Percentiles rank a stretch among this genome's conserved stretches.
phyloP scores from a whole-genome alignment of 371 early-diverging fungal genomes.

The Choanephora cucurbitarum region DNA sequence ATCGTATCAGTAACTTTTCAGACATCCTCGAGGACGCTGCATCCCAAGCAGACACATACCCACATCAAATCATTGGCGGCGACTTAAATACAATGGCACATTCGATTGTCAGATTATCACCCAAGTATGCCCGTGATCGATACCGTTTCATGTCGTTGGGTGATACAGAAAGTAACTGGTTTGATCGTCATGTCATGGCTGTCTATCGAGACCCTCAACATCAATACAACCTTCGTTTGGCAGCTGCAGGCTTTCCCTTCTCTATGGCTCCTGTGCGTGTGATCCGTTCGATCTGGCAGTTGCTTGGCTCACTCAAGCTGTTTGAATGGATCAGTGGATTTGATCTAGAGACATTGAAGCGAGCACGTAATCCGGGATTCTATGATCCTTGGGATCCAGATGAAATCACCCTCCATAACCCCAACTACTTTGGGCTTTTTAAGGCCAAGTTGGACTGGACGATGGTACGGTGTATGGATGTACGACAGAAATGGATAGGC shows the following conservation, averaged over 20 bases:
- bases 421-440: slow-evolving; percentile 63
- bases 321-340: slow-evolving; percentile 42
- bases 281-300: slow-evolving; percentile 18
- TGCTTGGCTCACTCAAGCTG: slow-evolving; percentile 13
- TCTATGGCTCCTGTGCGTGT: slow-evolving; percentile 20
- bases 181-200: slow-evolving; percentile 55
- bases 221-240: slow-evolving; percentile 33
- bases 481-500: slow-evolving; percentile 53
- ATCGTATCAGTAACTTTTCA: slow-evolving; percentile 64
- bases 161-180: slow-evolving; percentile 74
- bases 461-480: slow-evolving; percentile 61
- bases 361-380: slow-evolving; percentile 75
- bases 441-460: slow-evolving; percentile 82
- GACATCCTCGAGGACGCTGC: slow-evolving; percentile 70
- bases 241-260: slow-evolving; percentile 39
- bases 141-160: slow-evolving; percentile 69
- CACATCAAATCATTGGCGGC: slow-evolving; percentile 75
- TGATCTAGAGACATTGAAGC: slow-evolving; percentile 42
- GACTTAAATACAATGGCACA: slow-evolving; percentile 86
- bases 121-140: slow-evolving; percentile 65
- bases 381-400: slow-evolving; percentile 69
- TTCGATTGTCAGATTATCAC: slow-evolving; percentile 74
- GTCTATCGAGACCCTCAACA: slow-evolving; percentile 26
- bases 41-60: slow-evolving; percentile 32
- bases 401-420: slow-evolving; percentile 69